Base-by-base conservation (phyloP, 2,329 filamentous ascomycete genomes). In the Lomentospora prolificans region DNA sequence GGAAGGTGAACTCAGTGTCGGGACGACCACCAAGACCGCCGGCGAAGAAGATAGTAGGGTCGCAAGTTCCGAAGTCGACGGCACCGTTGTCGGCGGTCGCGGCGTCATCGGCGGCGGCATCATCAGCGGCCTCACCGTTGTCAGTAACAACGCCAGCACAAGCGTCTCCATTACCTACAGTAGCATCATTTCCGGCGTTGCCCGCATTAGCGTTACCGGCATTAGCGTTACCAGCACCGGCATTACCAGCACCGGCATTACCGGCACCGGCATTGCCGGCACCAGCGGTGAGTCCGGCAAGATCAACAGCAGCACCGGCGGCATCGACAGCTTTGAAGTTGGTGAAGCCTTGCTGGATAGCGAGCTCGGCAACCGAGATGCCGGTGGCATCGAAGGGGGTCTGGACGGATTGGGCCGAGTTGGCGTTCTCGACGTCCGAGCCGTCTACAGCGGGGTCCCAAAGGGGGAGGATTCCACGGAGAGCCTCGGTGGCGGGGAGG, bases 381-480 rank as follows among this genome's bases (percentile, higher is more conserved):
- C 85, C 84, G 54, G 66, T 67, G 12, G 82, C 82, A 48, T 75
- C 67, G 50, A 87, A 80, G 3, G 85, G 82, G 3, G 68, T 74
- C 17, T 64, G 65, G 50, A 77, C 65, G 3, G 80, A 84, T 24
- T 67, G 67, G 2, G 68, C 70, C 14, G 82, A 81, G 65, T 84
- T 79, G 58, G 79, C 77, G 59, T 86, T 87, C 65, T 82, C 80
- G 9, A 71, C 62, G 55, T 76, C 81, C 22, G 79, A 70, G 57
- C 77, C 80, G 53, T 63, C 71, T 39, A 87, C 82, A 58, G 70
- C 79, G 2, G 85, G 84, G 66, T 88, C 85, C 59, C 88, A 78
- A 14, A 85, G 73, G 25, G 85, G 84, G 3, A 86, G 74, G 57
- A 89, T 82, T 59, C 85, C 85, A 46, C 85, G 76, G 30, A 88